Base-by-base conservation (phyloP, 371 early-diverging fungal species). In the Synchytrium microbalum region DNA sequence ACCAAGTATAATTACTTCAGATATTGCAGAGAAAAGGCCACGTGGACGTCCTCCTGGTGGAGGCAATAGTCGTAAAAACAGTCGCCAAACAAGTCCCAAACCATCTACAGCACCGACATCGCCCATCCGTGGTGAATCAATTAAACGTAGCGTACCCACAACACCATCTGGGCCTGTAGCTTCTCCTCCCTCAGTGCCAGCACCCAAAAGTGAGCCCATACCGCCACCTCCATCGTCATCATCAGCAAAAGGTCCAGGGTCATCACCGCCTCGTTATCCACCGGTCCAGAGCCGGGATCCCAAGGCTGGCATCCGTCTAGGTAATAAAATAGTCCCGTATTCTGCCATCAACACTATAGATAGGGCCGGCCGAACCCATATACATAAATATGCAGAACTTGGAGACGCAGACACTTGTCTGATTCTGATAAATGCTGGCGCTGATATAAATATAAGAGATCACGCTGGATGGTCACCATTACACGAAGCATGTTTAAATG, bases 391-490 rank as follows among this genome's bases (percentile, higher is more conserved):
- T 65, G 72, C 73, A 1, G 54, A 60, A 1, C 24, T 23, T 16
- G 74, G 73, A 16, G 75, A 79, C 58, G 19, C 61, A 8, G 61
- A 33, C 23, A 51, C 75, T 30, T 69, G 69, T 46, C 62, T 54
- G 13, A 62, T 70, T 10, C 66, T 79, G 33, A 58, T 76, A 29
- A 59, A 58, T n/a, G 66, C 64, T 10, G 77, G 77, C n/a, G 76
- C 75, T 24, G 72, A 75, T 54, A 62, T 75, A 13, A 56, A 86
- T 54, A 78, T 81, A 58, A 71, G 67, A 51, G 90, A 90, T 62
- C 78, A 91, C 63, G 88, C 88, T 25, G 85, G 85, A 14, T 82
- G 84, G 79, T 82, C 84, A 1, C 83, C 86, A 1, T 72, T 88
- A 14, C 88, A 88, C 61, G 85, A 85, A 73, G 83, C 85, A 27